phyloP scores from a whole-genome alignment of 306 rosid genomes.

The Hippophae gyantsensis region DNA sequence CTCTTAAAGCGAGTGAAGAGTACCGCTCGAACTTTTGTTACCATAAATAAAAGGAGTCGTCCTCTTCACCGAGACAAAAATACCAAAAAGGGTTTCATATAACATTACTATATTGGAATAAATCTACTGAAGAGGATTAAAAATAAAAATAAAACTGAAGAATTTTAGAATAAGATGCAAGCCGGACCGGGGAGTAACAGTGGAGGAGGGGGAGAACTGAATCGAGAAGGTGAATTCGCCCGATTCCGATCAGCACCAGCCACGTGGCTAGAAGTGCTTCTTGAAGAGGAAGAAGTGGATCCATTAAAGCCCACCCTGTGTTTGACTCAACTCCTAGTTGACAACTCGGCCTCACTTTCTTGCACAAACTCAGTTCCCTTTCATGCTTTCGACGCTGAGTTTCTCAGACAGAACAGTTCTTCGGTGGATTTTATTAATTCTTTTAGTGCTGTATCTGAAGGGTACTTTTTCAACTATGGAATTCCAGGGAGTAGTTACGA shows the following conservation, averaged over 20 bases:
- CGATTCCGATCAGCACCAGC: constrained; percentile 77
- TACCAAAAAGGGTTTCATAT: no score
- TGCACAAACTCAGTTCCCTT: constrained; percentile 11
- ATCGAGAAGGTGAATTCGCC: constrained; percentile 26
- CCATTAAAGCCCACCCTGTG: constrained; percentile 43
- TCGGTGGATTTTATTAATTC: constrained; percentile 43
- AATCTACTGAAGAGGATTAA: neutral
- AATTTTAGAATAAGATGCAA: constrained; percentile 37
- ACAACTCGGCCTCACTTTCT: constrained; percentile 9
- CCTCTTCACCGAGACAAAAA: no score
- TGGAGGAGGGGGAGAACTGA: constrained; percentile 18
- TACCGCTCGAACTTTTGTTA: no score
- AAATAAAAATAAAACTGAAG: neutral
- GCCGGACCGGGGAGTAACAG: constrained; percentile 31
- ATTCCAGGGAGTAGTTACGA: constrained; percentile 24
- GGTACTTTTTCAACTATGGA: constrained; percentile 26
- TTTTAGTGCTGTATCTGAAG: constrained; percentile 26
- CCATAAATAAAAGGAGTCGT: no score
- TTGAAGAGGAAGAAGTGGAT: constrained; percentile 51
- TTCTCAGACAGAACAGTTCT: constrained; percentile 44
- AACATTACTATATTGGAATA: no score
- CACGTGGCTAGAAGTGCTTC: constrained; percentile 61
- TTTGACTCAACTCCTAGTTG: constrained; percentile 57
- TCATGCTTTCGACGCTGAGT: constrained; percentile 17
- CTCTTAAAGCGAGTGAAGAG: no score